Conservation (phyloP, 2,329 filamentous ascomycete species). For the Emergomyces pasteurianus region DNA sequence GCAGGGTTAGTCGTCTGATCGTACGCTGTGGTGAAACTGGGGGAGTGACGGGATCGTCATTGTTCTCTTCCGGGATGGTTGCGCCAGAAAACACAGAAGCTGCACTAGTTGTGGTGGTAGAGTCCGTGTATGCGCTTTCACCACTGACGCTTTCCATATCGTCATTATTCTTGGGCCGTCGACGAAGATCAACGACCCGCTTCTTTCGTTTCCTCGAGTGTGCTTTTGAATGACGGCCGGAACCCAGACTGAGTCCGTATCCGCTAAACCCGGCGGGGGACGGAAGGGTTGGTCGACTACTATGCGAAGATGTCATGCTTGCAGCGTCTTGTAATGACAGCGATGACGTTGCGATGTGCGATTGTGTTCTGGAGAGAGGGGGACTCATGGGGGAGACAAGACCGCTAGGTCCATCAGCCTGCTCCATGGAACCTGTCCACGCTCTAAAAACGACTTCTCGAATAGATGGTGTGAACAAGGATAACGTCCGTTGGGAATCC, state of each 20-base stretch:
- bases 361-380: slow-evolving; percentile 51
- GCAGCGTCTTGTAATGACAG: slow-evolving; percentile 65
- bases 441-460: slow-evolving; percentile 82
- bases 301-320: slow-evolving; percentile 54
- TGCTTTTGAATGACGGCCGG: slow-evolving; percentile 33
- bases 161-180: slow-evolving; percentile 29
- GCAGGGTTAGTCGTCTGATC: slow-evolving; percentile 21
- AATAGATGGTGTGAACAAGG: slow-evolving; percentile 84
- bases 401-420: slow-evolving; percentile 42
- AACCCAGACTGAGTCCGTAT: slow-evolving; percentile 28
- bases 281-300: slow-evolving; percentile 37
- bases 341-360: slow-evolving; percentile 47
- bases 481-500: slow-evolving; percentile 81
- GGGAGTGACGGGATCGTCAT: slow-evolving; percentile 43
- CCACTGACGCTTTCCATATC: slow-evolving; percentile 32
- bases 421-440: slow-evolving; percentile 70
- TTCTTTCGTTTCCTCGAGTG: slow-evolving; percentile 37
- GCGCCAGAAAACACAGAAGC: slow-evolving; percentile 39
- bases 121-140: slow-evolving; percentile 30
- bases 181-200: slow-evolving; percentile 39
- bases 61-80: slow-evolving; percentile 48
- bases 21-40: slow-evolving; percentile 35
- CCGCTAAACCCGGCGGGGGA: slow-evolving; percentile 26
- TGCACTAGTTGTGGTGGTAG: slow-evolving; percentile 27
- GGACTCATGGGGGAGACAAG: slow-evolving; percentile 33